Base-by-base conservation (phyloP, 2,329 filamentous ascomycete genomes). In the Aspergillus persii region DNA sequence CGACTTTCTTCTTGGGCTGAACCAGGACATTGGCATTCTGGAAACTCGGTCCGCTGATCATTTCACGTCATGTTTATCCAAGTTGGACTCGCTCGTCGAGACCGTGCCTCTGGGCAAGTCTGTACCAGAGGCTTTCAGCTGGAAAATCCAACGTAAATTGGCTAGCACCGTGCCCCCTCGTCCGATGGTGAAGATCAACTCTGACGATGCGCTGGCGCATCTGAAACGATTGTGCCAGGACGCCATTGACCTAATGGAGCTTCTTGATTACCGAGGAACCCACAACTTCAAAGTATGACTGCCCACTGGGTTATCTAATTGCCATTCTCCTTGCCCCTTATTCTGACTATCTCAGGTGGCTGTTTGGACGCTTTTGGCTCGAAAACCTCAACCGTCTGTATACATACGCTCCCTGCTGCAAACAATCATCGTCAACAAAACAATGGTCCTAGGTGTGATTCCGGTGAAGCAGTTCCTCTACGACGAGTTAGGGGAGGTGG, bases 101-200 rank as follows among this genome's bases (percentile, higher is more conserved):
- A 87, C 89, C 1, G 83, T 88, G 56, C 66, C 76, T 0, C 74
- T 94, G 2, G 89, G 86, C 0, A 86, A 82, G 53, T 75, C 85
- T 0, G 86, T 96, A 0, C 83, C 87, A 0, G 87, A 88, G n/a
- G 87, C 93, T 0, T 98, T 97, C 73, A 97, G 92, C 67, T 86
- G 86, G 27, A 96, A 96, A 71, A 83, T 98, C 41, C 95, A 99
- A 71, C 85, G 93, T n/a, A 89, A 89, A 63, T 81, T 99, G 33
- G 93, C 95, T 0, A 97, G 92, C 66, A 97, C 92, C 0, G 93
- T 97, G 68, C 95, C 95, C 3, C 95, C 95, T 7, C 85, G 94
- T 8, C 93, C 94, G 0, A 94, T 97, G 67, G 90, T 97, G 9
- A 83, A 91, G 55, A 72, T 93, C 2, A 85, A 84, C 29, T 89